Evolutionary conservation across 2,329 filamentous ascomycete species (phyloP), one percentile per base, ranked within the genome.

Genomic region (Aspergillus sp.): DNA sequence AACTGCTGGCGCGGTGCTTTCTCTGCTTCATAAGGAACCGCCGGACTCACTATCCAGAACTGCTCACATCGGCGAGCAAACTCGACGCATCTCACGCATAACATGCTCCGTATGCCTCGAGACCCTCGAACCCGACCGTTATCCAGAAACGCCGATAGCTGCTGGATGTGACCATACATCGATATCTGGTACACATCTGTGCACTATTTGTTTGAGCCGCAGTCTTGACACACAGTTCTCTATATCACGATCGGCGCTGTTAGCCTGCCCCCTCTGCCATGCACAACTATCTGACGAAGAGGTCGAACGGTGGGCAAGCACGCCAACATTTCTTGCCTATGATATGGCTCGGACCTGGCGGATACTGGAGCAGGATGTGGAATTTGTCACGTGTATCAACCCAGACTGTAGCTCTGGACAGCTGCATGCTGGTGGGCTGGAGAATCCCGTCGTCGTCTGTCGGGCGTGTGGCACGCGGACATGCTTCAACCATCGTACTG

Each of bases 231-330:
- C 55, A 30, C 62, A 64, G 20, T 49, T 64, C 41, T 56, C 56
- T 9, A 50, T 56, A 3, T 41, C 45, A 42, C 55, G 32, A 32
- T 15, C 43, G n/a, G 30, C 45, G 5, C 9, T 30, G 7, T 20
- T 64, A 30, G 24, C 56, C 17, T 64, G 62, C 36, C 62, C 62
- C 22, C 56, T 64, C 13, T 64, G 62, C 45, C 48, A 56, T 20
- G 47, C 54, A 36, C 49, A 30, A 26, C 53, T 64, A n/a, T 59
- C 58, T 2, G 54, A 59, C 36, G 44, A 57, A 12, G 62, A 64
- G 18, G 50, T 64, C 15, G 49, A 57, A 20, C 56, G 50, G 12
- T 64, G 62, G 62, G 56, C 62, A 15, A 64, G 58, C 32, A 48
- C 39, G 41, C 45, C 54, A 22, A 61, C 58, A 8, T 64, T 63